These are phyloP conservation scores for Fraxinus paxiana DNA, from an alignment of 305 asterid species.

Conservation along the genomic window DNA sequence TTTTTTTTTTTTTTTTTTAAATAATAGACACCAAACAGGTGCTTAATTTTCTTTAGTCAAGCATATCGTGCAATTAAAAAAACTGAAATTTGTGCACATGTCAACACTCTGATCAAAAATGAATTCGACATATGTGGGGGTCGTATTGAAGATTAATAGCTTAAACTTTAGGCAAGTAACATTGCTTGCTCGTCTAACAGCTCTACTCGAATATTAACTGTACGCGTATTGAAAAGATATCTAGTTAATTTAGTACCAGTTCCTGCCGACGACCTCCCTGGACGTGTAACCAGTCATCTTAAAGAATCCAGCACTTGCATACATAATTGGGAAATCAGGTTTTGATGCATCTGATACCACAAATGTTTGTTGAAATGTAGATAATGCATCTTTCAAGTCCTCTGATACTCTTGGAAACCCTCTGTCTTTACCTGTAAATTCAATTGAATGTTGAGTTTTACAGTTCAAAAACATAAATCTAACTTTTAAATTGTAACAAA, in stretches of 20 bases:
- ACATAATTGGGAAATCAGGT: conserved; percentile 74
- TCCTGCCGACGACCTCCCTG: conserved; percentile 79
- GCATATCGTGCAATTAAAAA: neutral
- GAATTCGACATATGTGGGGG: neutral
- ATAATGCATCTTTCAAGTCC: conserved; percentile 77
- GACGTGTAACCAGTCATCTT: conserved; percentile 97
- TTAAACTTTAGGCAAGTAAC: neutral
- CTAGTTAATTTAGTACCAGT: conserved; percentile 44
- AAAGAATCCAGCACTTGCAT: conserved; percentile 96
- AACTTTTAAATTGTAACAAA: neutral
- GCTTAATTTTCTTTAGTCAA: neutral
- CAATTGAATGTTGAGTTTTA: neutral
- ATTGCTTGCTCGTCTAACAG: neutral
- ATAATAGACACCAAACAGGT: no score
- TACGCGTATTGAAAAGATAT: neutral
- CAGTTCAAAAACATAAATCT: neutral
- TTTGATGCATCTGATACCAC: conserved; percentile 93
- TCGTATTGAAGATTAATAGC: neutral
- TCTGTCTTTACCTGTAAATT: conserved; percentile 46
- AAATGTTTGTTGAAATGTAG: conserved; percentile 91
- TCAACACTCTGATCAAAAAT: neutral
- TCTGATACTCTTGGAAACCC: conserved; percentile 75
- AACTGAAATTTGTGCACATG: neutral
- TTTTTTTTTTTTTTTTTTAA: no score
- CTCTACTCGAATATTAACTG: neutral